phyloP scores from a whole-genome alignment of 768 basidiomycete species.

The Amanita pallidorosea region DNA sequence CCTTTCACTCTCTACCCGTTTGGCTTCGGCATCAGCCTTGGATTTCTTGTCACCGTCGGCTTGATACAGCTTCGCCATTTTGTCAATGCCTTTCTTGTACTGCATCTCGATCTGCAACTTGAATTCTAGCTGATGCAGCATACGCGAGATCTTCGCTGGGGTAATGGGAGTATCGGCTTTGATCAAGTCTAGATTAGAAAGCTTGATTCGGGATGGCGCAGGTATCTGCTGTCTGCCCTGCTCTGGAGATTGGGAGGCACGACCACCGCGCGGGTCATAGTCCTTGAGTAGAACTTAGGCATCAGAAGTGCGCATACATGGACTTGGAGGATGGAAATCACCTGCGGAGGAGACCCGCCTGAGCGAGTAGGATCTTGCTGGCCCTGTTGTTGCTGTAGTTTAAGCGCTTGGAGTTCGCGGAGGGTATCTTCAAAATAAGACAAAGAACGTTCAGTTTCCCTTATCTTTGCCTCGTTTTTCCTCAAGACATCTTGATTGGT shows the following conservation, averaged over 20 bases:
- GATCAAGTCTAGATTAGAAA: constrained; percentile 86
- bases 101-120: constrained; percentile 97
- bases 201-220: constrained; percentile 47
- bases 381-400: constrained; percentile 45
- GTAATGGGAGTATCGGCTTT: constrained; percentile 97
- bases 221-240: constrained; percentile 24
- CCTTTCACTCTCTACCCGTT: constrained; percentile 89
- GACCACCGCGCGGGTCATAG: constrained; percentile 28
- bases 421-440: constrained; percentile 84
- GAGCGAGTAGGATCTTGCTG: constrained; percentile 46
- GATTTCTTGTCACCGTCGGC: constrained; percentile 97
- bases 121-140: constrained; percentile 99
- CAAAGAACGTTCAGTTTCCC: constrained; percentile 74
- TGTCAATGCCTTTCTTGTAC: constrained; percentile 97
- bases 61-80: constrained; percentile 95
- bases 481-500: constrained; percentile 79
- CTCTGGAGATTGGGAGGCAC: constrained; percentile 27
- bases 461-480: constrained; percentile 75
- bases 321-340: constrained; percentile 10
- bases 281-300: constrained; percentile 44
- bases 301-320: constrained; percentile 13
- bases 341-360: constrained; percentile 34
- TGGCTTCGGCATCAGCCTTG: constrained; percentile 85
- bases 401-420: constrained; percentile 71
- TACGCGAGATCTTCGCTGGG: constrained; percentile 90